Base-by-base conservation (phyloP, 228 moss, liverwort and hornwort genomes). In the Sphagnum fallax region DNA sequence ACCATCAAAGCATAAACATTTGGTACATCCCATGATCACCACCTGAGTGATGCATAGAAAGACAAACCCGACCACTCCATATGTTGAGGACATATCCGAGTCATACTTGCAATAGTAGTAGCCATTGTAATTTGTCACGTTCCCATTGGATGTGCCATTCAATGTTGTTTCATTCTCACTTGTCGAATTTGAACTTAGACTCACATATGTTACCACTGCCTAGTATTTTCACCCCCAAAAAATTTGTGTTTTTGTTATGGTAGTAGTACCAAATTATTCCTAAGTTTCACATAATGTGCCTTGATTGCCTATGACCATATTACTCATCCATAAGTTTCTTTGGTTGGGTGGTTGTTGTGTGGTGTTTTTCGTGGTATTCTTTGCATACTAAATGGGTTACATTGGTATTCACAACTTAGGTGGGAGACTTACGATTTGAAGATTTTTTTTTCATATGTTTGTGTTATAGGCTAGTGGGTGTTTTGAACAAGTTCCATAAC, bases 41-140 rank as follows among this genome's bases (percentile, higher is more conserved):
- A 82, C 79, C 70, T 82, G 84, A 50, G 77, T 76, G 52, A 80
- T 69, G 53, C 71, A 76, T 13, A 84, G 82, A 69, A 88, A 80
- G 6, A 66, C 58, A 70, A 88, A 84, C 6, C 73, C 84, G 5
- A 77, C 79, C 51, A 78, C 84, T 16, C 75, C 84, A 63, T 82
- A 88, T 4, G 81, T 75, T 16, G 88, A 84, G 51, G 87, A 79
- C 52, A 77, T 53, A 63, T 84, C 84, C 0, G 79, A 75, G 52
- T 84, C 81, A 6, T 88, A 84, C 66, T 78, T 80, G 78, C 85
- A 88, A 65, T 82, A 80, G 65, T 74, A 74, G 72, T 84, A 82
- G 5, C 78, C 82, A 6, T 75, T 78, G 50, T 61, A 51, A 13
- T 84, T 82, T 47, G 51, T 59, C 47, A 72, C 18, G 5, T 57